Evolutionary conservation across 2,329 filamentous ascomycete species (phyloP).

Genomic region (Diaporthe sp.): DNA sequence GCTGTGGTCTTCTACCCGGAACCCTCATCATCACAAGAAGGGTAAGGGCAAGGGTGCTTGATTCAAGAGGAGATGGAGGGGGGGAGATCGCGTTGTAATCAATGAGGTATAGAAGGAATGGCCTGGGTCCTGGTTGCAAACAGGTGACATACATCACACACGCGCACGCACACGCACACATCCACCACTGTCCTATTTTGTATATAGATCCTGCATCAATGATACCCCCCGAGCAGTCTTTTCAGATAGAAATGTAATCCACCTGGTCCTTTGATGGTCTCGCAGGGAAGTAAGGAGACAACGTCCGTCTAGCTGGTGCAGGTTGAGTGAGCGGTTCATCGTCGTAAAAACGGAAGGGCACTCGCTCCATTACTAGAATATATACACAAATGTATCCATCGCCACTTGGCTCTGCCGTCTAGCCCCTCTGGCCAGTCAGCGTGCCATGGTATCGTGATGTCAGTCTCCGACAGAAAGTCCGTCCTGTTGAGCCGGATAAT

Average conservation of each 20-base stretch:
- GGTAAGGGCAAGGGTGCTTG: slow-evolving; percentile 39
- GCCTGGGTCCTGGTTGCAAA: not conserved
- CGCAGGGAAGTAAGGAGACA: not conserved
- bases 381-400: not conserved
- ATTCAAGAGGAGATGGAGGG: not conserved
- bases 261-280: not conserved
- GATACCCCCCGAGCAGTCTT: slow-evolving; percentile 30
- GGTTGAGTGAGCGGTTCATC: not conserved
- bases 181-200: not conserved
- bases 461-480: not conserved
- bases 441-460: not conserved
- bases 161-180: not conserved
- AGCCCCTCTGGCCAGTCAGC: not conserved
- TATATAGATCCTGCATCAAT: slow-evolving; percentile 19
- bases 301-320: not conserved
- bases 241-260: slow-evolving; percentile 16
- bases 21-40: slow-evolving; percentile 38
- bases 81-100: no score
- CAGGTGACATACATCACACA: not conserved
- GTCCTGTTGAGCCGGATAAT: not conserved
- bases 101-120: no score
- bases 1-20: slow-evolving; percentile 53
- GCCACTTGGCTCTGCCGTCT: not conserved
- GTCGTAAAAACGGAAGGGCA: not conserved
- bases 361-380: not conserved